A percentile compares a stretch with the other conserved stretches of the same genome.
Evolutionary conservation across 129 eudicot species (phyloP).

Genomic region (Centrapalus pauciflorus): DNA sequence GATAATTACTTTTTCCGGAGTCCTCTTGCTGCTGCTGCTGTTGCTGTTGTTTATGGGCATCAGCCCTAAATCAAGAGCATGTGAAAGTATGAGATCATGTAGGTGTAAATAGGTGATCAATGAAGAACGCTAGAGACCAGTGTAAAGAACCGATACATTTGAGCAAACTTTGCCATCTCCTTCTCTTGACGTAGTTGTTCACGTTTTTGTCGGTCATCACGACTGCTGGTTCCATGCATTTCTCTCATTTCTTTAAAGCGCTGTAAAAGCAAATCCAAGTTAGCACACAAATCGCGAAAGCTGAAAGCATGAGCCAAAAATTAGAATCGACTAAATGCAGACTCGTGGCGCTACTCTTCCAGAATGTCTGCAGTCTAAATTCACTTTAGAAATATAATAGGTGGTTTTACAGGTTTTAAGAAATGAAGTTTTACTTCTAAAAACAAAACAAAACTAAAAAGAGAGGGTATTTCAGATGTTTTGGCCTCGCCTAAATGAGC

Average conservation of each 20-base stretch:
- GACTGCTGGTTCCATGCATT: conserved; percentile 92
- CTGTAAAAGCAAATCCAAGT: conserved; percentile 29
- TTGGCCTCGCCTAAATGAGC: too few species aligned
- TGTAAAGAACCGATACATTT: conserved; percentile 43
- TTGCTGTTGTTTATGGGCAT: conserved; percentile 71
- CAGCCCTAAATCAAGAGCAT: conserved; percentile 51
- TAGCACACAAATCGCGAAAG: neutral
- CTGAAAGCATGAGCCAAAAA: too few species aligned
- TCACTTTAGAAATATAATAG: too few species aligned
- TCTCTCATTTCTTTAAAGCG: conserved; percentile 97
- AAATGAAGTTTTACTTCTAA: too few species aligned
- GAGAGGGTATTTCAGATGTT: too few species aligned
- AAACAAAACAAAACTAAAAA: too few species aligned
- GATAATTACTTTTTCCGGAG: conserved; percentile 28
- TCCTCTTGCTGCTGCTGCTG: conserved; percentile 65
- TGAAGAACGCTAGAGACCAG: neutral
- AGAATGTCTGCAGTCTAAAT: too few species aligned
- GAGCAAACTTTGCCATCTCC: conserved; percentile 94
- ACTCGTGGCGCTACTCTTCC: too few species aligned
- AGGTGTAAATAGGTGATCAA: neutral
- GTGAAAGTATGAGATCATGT: neutral
- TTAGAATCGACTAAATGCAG: too few species aligned
- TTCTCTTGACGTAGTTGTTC: conserved; percentile 86
- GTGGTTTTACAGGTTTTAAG: too few species aligned
- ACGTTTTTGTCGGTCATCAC: conserved; percentile 92